Evolutionary conservation across 2,329 filamentous ascomycete genomes (phyloP).

Genomic region (Calonectria naviculata): DNA sequence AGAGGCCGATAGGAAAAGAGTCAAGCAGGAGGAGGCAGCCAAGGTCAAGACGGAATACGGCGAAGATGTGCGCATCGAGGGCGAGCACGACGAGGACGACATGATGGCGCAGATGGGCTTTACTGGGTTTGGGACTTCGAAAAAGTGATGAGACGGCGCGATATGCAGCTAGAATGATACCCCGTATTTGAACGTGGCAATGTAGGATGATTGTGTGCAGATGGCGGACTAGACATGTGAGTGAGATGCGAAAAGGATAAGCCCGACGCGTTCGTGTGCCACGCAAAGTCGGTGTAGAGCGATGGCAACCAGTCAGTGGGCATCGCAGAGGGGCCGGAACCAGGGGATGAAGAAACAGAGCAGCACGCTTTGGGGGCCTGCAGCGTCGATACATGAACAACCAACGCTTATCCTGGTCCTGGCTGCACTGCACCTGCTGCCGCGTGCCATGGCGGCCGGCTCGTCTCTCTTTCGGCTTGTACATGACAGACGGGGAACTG

Average conservation of each 20-base stretch:
- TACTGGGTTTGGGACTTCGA: slow-evolving; percentile 70
- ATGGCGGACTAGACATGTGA: not conserved
- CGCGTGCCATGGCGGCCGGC: not conserved
- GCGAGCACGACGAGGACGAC: slow-evolving; percentile 78
- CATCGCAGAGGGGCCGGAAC: not conserved
- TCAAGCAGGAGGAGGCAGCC: slow-evolving; percentile 62
- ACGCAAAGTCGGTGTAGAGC: slow-evolving; percentile 19
- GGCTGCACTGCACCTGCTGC: not conserved
- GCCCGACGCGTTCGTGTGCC: not conserved
- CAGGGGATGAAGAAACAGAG: not conserved
- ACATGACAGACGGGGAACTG: not conserved
- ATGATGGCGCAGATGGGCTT: slow-evolving; percentile 78
- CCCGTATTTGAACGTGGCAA: slow-evolving; percentile 32
- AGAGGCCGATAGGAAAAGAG: slow-evolving; percentile 64
- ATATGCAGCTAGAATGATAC: slow-evolving; percentile 43
- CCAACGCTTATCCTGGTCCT: slow-evolving; percentile 8
- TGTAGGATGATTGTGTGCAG: slow-evolving; percentile 20
- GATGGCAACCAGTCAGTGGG: not conserved
- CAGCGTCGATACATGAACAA: slow-evolving; percentile 2
- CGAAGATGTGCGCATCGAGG: slow-evolving; percentile 72
- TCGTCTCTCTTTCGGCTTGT: not conserved
- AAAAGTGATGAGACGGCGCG: slow-evolving; percentile 52
- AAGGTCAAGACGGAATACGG: slow-evolving; percentile 72
- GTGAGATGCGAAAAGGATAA: not conserved
- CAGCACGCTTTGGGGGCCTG: not conserved